Evolutionary conservation across 495 filamentous ascomycete genomes (phyloP), one percentile per base, ranked within the genome.

Genomic region (Rhypophila decipiens): DNA sequence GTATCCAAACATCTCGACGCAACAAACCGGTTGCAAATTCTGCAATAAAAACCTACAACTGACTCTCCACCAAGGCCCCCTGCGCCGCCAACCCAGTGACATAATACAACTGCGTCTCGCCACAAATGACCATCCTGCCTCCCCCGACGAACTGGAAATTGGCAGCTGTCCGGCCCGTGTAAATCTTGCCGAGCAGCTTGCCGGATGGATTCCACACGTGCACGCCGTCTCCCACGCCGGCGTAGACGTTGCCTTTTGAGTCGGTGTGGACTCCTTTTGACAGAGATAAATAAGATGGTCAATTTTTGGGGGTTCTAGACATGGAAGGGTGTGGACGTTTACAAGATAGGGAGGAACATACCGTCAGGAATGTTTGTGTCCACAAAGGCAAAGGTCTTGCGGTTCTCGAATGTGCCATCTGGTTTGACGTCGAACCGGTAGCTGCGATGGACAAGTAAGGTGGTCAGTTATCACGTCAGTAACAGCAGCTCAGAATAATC

Each of bases 141-240:
- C 70, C 63, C 12, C 76, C 69, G 9, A 71, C 78, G 44, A 80
- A 82, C 50, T 77, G 73, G 61, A 82, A 80, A 59, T 80, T 80
- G 24, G 74, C 74, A 2, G 66, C 60, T 1, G 55, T 59, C 38
- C 47, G 51, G 11, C 71, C 71, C 3, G 68, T 50, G 27, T 72
- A 71, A 20, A 83, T 79, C 61, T 78, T 82, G 15, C 80, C 82
- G 4, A 85, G 57, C 2, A 83, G 66, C 4, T 67, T 73, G 13
- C 79, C 79, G 1, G 72, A 73, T 3, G 73, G 63, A 41, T 74
- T 78, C 68, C 69, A 85, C 4, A 85, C 75, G 39, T 82, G 72
- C n/a, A 83, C 68, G 20, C 82, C 80, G 50, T 82, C 80, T 2
- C 77, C 78, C 37, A 71, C 76, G 3, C 74, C 80, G 19, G 71